Evolutionary conservation across 1,139 yeast species (phyloP).

Genomic region (Diutina sp.): DNA sequence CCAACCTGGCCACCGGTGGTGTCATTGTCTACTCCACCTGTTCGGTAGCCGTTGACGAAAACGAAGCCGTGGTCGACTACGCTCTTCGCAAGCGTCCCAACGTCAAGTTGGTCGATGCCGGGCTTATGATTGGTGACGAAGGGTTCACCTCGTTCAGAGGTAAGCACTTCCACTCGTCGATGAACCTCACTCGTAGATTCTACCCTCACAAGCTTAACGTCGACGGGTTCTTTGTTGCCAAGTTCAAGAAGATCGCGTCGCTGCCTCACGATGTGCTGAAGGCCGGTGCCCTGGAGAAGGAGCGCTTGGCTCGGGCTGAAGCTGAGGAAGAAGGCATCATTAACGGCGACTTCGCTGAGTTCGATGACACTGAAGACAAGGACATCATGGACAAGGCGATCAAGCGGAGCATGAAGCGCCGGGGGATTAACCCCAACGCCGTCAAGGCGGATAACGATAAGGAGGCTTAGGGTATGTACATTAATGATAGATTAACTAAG

Average conservation of each 20-base stretch:
- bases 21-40: slow-evolving; percentile 94
- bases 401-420: slow-evolving; percentile 60
- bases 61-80: slow-evolving; percentile 97
- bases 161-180: slow-evolving; percentile 68
- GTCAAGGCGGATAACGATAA: slow-evolving; percentile 3
- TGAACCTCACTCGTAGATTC: slow-evolving; percentile 81
- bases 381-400: slow-evolving; percentile 63
- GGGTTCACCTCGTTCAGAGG: slow-evolving; percentile 94
- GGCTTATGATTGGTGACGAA: slow-evolving; percentile 89
- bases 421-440: slow-evolving; percentile 62
- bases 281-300: slow-evolving; percentile 87
- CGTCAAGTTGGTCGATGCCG: slow-evolving; percentile 87
- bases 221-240: slow-evolving; percentile 97
- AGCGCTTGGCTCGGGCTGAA: slow-evolving; percentile 65
- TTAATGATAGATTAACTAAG: background rate
- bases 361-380: slow-evolving; percentile 67
- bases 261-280: slow-evolving; percentile 74
- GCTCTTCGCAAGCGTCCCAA: slow-evolving; percentile 94
- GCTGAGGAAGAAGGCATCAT: slow-evolving; percentile 72
- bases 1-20: slow-evolving; percentile 85
- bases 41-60: slow-evolving; percentile 96
- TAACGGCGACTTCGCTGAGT: slow-evolving; percentile 73
- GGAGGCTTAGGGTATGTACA: background rate
- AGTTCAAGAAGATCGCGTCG: slow-evolving; percentile 82
- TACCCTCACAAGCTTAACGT: slow-evolving; percentile 98